Base-by-base conservation (phyloP, 169 alveolate genomes). In the Ichthyophthirius multifiliis region DNA sequence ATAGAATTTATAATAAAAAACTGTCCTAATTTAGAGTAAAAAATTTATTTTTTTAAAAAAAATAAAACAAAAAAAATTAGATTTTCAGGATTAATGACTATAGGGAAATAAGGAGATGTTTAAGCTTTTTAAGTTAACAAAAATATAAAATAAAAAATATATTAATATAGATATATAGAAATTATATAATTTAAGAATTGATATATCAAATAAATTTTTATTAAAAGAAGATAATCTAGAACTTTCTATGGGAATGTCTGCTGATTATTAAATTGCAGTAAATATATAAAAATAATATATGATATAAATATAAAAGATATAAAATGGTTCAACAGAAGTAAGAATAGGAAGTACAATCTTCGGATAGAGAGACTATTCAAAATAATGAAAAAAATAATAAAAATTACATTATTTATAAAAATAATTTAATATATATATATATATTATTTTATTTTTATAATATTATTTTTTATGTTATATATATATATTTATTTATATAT, bases 241-340 rank as follows among this genome's bases (percentile, higher is more conserved):
- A 46, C 85, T 97, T 55, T 91, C 97, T 46, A 97, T 97, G 98
- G 99, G 99, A 7, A 97, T 97, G 86, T 92, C 98, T 12, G 95
- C 91, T 43, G 99, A 97, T 80, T 94, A 82, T 83, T 95, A 94
- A 76, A 90, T 89, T 41, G 99, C 99, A 23, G 93, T 97, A 45
- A 55, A 23, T 32, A 43, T 37, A 35, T 44, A 34, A 41, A 41
- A 41, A 46, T 32, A 34, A 47, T 43, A 12, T 12, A 32, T 4
- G 18, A 39, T 43, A 74, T 74, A 18, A 20, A 32, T 75, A 47
- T 65, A 80, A 2, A 41, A 55, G 71, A 55, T 55, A 10, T 81
- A 82, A 37, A 87, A 89, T 45, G 96, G 97, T 23, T 84, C 98
- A 23, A 96, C 94, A 65, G 95, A 94, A 76, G 94, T 97, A 3